A percentile compares a stretch with the other conserved stretches of the same genome.
Conservation (phyloP, 371 early-diverging fungal species). For the Mortierella sp. region DNA sequence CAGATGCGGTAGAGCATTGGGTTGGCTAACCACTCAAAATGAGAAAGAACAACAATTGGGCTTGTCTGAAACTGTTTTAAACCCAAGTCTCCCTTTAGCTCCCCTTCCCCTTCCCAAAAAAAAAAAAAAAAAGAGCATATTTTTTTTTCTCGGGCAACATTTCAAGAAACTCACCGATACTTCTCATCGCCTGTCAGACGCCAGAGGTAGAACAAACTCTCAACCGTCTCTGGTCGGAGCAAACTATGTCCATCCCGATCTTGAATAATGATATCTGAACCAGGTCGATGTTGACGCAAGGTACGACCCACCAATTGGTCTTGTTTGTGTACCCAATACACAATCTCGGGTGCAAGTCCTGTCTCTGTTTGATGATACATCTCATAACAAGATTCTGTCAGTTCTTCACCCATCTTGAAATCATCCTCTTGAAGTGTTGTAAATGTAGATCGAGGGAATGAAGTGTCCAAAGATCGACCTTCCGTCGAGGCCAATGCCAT, state of each 20-base stretch:
- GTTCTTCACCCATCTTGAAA: slow-evolving; percentile 76
- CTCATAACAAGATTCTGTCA: slow-evolving; percentile 82
- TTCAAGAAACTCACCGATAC: slow-evolving; percentile 63
- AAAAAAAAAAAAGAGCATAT: neutral
- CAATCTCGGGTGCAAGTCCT: slow-evolving; percentile 88
- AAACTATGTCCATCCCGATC: slow-evolving; percentile 73
- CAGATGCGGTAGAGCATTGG: no score
- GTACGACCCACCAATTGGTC: slow-evolving; percentile 41
- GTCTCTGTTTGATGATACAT: slow-evolving; percentile 84
- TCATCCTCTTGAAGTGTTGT: slow-evolving; percentile 58
- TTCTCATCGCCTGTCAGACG: slow-evolving; percentile 84
- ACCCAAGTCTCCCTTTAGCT: neutral
- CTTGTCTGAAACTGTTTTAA: no score
- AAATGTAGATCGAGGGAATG: slow-evolving; percentile 18
- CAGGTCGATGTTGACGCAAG: slow-evolving; percentile 45
- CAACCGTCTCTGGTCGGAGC: slow-evolving; percentile 91
- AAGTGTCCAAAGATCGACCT: slow-evolving; percentile 56
- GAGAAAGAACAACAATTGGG: neutral
- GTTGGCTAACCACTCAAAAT: no score
- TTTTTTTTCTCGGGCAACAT: no score
- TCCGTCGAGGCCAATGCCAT: slow-evolving; percentile 82
- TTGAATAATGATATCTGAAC: slow-evolving; percentile 72
- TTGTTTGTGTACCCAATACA: slow-evolving; percentile 58
- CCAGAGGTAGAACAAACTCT: slow-evolving; percentile 87
- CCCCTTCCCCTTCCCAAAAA: neutral